Base-by-base conservation (phyloP, 331 rosid species). In the Ulmus americana region DNA sequence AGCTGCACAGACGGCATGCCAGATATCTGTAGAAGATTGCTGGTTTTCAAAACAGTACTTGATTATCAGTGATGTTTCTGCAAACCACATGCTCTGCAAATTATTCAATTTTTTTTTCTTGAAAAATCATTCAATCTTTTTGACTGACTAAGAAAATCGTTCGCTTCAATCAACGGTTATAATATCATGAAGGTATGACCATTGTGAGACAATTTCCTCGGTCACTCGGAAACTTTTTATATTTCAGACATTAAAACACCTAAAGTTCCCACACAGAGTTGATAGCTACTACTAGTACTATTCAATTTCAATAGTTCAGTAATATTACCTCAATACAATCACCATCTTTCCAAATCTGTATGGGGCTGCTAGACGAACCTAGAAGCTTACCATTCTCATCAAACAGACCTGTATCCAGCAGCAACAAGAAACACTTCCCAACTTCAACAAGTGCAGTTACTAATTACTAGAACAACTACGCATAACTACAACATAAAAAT, bases 1-100 rank as follows among this genome's bases (percentile, higher is more conserved):
- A 55, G 98, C 95, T 10, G 86, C 90, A 77, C 97, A 80, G 64
- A 92, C 82, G 46, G 98, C 94, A 72, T 74, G 98, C 98, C 98
- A 92, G 65, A 92, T 92, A 82, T 89, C 98, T 15, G 98, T 89
- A 52, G 98, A 92, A 61, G 97, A 92, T 92, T 92, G 98, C 98
- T 92, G 92, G 69, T 70, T 80, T 58, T 64, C 61, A 55, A 35
- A 56, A 74, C 69, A 82, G 39, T 65, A 61, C 35, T 28, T 28
- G 64, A 64, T 70, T 39, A 62, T 54, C 54, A 77, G 69, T 41
- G 15, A 71, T 73, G 60, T 63, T 78, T 69, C 18, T 74, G 46
- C 15, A 57, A 41, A 22, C 47, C 16, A 62, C 44, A 38, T 43
- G 20, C 28, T 9, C 10, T 9, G 13, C n/a, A 53, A 20, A 35